Base-by-base conservation (phyloP, 805 yeast species). In the Nakazawaea populi region DNA sequence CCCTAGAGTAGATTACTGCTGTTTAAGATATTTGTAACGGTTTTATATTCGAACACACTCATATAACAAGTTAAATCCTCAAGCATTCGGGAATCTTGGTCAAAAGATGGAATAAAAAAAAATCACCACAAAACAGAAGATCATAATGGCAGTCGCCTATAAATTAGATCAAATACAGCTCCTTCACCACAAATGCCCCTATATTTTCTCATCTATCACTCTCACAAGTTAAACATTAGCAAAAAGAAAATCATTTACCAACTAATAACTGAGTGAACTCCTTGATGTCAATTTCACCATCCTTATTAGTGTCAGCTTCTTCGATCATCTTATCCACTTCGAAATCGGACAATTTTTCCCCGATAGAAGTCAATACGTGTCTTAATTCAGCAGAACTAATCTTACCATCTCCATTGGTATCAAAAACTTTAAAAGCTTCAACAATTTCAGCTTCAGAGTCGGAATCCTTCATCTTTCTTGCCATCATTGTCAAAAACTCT, bases 391-490 rank as follows among this genome's bases (percentile, higher is more conserved):
- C 94, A 57, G 96, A 95, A 52, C 96, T 86, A 67, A 94, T 94
- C 70, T 87, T 87, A 57, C 99, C 99, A 68, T 94, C 97, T 54
- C 97, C 97, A 68, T 94, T 87, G 69, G 85, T 80, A 74, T 94
- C 99, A 66, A 94, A 94, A 39, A 94, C 99, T 73, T 91, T 92
- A 79, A 94, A 94, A 11, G 99, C 99, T 72, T 94, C 99, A 56
- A 92, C 81, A 58, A 94, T 83, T 71, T 94, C 99, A 61, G 95
- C 98, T 72, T 94, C 98, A 37, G 94, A 85, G 68, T 94, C 99
- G 55, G 94, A 90, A 62, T 92, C 96, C 74, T 90, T 94, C 82
- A 94, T 84, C 66, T 94, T 96, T 66, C 94, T 80, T 35, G 89
- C 87, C 95, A 87, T 87, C 77, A 87, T 79, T 37, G 95, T 88